Conservation (phyloP, 2,329 filamentous ascomycete species). For the Lomentospora prolificans region DNA sequence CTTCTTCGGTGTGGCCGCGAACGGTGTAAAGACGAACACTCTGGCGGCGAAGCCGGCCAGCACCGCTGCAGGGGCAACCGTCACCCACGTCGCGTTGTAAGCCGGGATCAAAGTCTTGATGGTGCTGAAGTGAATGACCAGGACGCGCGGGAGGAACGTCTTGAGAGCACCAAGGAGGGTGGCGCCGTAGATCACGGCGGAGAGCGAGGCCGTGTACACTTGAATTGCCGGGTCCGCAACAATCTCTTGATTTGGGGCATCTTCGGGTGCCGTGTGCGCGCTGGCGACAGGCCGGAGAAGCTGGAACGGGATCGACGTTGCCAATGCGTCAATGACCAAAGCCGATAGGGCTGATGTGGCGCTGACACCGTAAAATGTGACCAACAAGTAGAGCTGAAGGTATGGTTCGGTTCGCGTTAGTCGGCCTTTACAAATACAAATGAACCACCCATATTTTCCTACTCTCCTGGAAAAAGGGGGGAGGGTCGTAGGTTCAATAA, state of each 20-base stretch:
- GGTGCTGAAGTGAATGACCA: constrained; percentile 67
- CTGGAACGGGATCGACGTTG: constrained; percentile 63
- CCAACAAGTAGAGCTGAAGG: constrained; percentile 58
- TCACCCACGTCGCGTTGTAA: constrained; percentile 51
- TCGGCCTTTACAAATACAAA: not conserved
- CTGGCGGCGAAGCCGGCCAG: constrained; percentile 60
- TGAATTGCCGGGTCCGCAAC: constrained; percentile 53
- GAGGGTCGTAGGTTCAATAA: constrained; percentile 1
- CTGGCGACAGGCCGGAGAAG: constrained; percentile 60
- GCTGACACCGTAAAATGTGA: constrained; percentile 66
- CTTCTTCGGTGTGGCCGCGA: constrained; percentile 42
- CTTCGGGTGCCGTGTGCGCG: constrained; percentile 47
- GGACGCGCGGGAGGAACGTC: constrained; percentile 58
- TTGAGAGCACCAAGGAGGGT: constrained; percentile 59
- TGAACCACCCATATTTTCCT: not conserved
- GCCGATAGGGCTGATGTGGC: constrained; percentile 49
- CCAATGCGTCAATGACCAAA: constrained; percentile 57
- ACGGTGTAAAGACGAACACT: constrained; percentile 68
- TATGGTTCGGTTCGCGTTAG: constrained; percentile 7
- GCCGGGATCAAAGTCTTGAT: constrained; percentile 60
- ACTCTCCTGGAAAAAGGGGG: not conserved
- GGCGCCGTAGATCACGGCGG: constrained; percentile 66
- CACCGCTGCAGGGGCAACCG: constrained; percentile 49
- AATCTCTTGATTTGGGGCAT: constrained; percentile 53
- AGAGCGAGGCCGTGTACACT: constrained; percentile 56